phyloP scores from a whole-genome alignment of 108 stramenopile species.

The Nannochloropsis gaditana region DNA sequence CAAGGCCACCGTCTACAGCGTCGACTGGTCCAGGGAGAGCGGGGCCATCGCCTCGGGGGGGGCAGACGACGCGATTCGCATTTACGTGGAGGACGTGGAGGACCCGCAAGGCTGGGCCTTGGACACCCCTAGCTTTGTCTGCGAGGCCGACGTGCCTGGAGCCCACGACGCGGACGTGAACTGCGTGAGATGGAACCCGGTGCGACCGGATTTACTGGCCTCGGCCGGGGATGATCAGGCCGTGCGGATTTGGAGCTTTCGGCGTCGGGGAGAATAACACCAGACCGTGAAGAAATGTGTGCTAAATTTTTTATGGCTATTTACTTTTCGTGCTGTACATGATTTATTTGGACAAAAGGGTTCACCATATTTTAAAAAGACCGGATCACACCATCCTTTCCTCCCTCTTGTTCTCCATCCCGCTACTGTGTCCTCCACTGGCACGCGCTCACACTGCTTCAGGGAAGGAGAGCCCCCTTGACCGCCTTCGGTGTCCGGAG shows the following conservation, averaged over 20 bases:
- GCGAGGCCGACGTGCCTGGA: constrained; percentile 28
- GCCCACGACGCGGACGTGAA: constrained; percentile 86
- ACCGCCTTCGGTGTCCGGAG: background rate
- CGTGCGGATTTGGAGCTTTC: constrained; percentile 27
- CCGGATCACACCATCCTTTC: no score
- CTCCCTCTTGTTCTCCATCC: no score
- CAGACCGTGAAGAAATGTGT: background rate
- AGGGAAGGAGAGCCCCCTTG: no score
- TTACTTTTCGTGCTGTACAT: no score
- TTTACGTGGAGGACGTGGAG: constrained; percentile 69
- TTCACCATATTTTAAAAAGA: no score
- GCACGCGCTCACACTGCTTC: no score
- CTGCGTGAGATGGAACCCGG: constrained; percentile 90
- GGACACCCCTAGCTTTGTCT: background rate
- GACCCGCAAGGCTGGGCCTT: constrained; percentile 44
- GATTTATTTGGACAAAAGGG: no score
- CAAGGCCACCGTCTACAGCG: constrained; percentile 55
- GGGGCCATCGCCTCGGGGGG: constrained; percentile 66
- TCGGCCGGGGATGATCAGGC: constrained; percentile 32
- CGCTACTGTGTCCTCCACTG: no score
- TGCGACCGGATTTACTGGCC: constrained; percentile 18
- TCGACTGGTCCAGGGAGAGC: constrained; percentile 69
- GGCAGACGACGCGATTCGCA: constrained; percentile 71
- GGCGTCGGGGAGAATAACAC: background rate
- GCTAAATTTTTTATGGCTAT: no score